Evolutionary conservation across 306 rosid species (phyloP).

Genomic region (Ochetophila trinervis): DNA sequence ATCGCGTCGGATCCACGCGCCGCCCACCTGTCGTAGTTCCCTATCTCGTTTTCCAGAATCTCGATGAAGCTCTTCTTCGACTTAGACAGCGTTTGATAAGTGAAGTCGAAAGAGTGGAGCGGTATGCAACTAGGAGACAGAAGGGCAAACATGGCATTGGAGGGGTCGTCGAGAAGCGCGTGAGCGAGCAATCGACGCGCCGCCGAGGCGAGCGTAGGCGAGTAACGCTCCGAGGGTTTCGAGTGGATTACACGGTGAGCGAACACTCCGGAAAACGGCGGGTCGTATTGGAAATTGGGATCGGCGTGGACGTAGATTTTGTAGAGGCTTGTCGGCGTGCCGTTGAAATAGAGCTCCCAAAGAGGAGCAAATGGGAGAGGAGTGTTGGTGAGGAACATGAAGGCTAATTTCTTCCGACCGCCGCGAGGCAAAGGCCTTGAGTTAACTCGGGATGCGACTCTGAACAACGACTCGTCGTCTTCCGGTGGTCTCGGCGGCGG

Average conservation of each 20-base stretch:
- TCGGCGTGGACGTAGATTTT: constrained; percentile 70
- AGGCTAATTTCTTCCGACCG: constrained; percentile 43
- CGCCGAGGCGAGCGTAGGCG: constrained; percentile 52
- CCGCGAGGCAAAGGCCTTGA: constrained; percentile 28
- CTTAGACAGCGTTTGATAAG: constrained; percentile 33
- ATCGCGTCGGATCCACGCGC: constrained; percentile 60
- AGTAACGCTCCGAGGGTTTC: constrained; percentile 30
- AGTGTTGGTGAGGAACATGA: constrained; percentile 57
- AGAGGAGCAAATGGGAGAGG: constrained; percentile 65
- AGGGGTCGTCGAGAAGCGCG: constrained; percentile 51
- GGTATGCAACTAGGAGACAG: constrained; percentile 64
- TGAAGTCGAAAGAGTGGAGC: constrained; percentile 61
- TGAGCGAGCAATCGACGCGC: constrained; percentile 57
- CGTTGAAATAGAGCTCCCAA: constrained; percentile 56
- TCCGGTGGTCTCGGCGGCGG: constrained; percentile 2
- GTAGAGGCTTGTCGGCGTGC: constrained; percentile 31
- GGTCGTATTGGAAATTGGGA: constrained; percentile 37
- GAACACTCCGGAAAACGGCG: constrained; percentile 59
- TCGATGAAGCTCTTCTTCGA: constrained; percentile 62
- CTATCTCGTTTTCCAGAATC: constrained; percentile 41
- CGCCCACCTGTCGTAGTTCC: constrained; percentile 51
- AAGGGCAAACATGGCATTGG: constrained; percentile 56
- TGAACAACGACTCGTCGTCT: constrained; percentile 36
- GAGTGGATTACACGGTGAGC: constrained; percentile 47
- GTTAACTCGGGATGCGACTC: constrained; percentile 35